Percentiles rank a stretch among this genome's conserved stretches.
Evolutionary conservation across 1,139 yeast genomes (phyloP).

Genomic region (Magnusiomyces ingens): DNA sequence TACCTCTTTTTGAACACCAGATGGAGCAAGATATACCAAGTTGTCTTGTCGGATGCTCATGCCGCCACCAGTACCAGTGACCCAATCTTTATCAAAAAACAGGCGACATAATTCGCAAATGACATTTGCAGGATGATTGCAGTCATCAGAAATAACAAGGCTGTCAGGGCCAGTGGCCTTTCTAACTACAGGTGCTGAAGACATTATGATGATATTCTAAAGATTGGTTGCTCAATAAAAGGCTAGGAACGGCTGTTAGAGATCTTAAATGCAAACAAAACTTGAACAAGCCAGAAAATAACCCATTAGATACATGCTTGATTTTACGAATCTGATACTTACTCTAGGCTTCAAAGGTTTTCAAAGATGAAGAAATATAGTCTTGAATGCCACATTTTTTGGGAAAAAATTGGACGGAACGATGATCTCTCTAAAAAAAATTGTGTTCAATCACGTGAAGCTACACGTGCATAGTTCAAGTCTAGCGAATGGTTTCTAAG

Average conservation of each 20-base stretch:
- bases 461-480: no score
- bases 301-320: no score
- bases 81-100: conserved; percentile 83
- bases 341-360: no score
- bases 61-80: conserved; percentile 96
- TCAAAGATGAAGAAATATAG: neutral
- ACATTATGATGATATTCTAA: neutral
- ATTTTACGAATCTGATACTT: neutral
- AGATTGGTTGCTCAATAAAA: no score
- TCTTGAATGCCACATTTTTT: neutral
- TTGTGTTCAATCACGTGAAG: no score
- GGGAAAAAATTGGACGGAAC: neutral
- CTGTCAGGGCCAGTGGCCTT: conserved; percentile 25
- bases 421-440: no score
- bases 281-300: no score
- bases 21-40: conserved; percentile 61
- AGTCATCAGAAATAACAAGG: conserved; percentile 43
- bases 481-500: no score
- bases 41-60: conserved; percentile 65
- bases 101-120: conserved; percentile 75
- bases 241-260: no score
- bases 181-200: conserved; percentile 5
- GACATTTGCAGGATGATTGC: conserved; percentile 74
- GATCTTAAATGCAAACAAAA: no score
- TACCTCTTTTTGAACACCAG: conserved; percentile 87